A percentile compares a stretch with the other conserved stretches of the same genome.
phyloP scores from a whole-genome alignment of 768 basidiomycete species.

The Serendipita sp. region DNA sequence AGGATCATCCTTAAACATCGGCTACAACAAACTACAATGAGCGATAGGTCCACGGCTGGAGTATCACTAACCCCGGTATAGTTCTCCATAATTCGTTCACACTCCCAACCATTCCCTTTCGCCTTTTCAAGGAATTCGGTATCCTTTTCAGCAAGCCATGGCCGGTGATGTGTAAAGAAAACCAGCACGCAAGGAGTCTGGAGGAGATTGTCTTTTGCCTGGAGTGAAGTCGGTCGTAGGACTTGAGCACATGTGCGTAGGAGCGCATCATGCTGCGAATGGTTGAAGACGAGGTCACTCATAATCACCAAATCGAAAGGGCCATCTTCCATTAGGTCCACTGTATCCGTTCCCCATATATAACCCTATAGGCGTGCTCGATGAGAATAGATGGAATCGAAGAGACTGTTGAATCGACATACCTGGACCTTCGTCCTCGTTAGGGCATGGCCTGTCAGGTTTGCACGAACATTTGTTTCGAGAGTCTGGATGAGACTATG shows the following conservation, averaged over 20 bases:
- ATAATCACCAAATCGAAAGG: constrained; percentile 71
- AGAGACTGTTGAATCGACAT: not conserved
- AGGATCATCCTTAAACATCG: constrained; percentile 81
- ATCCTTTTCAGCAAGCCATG: constrained; percentile 67
- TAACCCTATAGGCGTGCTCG: constrained; percentile 38
- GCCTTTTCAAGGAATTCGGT: constrained; percentile 68
- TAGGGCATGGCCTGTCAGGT: constrained; percentile 24
- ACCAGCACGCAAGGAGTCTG: constrained; percentile 42
- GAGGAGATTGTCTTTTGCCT: not conserved
- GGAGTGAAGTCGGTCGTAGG: constrained; percentile 7
- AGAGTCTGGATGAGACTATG: constrained; percentile 58
- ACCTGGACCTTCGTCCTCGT: constrained; percentile 22
- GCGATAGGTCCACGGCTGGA: not conserved
- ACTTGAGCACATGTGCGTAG: constrained; percentile 48
- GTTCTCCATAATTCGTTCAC: constrained; percentile 49
- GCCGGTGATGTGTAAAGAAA: constrained; percentile 81
- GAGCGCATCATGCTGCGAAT: constrained; percentile 83
- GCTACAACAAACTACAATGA: constrained; percentile 24
- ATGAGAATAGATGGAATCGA: not conserved
- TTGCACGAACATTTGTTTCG: constrained; percentile 43
- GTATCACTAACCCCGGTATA: constrained; percentile 38
- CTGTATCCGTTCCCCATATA: constrained; percentile 44
- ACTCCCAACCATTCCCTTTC: constrained; percentile 46
- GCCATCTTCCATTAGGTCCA: constrained; percentile 10
- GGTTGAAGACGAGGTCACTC: constrained; percentile 89